Conservation (phyloP, 2,329 filamentous ascomycete genomes). For the Knoxdaviesia capensis region DNA sequence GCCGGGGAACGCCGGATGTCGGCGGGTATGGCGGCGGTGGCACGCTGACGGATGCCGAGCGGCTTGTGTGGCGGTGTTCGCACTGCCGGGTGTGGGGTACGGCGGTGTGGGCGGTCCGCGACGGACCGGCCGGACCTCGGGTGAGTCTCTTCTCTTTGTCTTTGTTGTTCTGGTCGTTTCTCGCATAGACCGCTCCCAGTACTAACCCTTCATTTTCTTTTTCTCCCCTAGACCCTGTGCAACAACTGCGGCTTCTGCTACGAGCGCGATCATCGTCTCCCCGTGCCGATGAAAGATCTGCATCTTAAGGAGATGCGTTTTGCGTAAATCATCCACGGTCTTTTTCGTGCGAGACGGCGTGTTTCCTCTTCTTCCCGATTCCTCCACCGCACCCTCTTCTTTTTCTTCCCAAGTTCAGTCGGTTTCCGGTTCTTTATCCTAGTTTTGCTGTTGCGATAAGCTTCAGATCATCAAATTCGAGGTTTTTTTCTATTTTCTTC, state of each 20-base stretch:
- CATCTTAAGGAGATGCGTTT: constrained; percentile 14
- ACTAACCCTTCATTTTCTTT: no score
- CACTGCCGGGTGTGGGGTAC: constrained; percentile 81
- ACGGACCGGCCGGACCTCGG: constrained; percentile 68
- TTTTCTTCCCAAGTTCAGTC: no score
- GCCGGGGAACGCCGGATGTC: constrained; percentile 63
- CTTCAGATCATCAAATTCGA: no score
- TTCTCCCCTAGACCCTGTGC: constrained; percentile 58
- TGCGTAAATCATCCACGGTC: constrained; percentile 11
- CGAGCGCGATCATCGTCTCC: constrained; percentile 69
- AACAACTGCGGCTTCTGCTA: constrained; percentile 83
- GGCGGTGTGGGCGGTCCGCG: constrained; percentile 84
- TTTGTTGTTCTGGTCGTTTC: constrained; percentile 5
- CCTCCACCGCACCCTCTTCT: no score
- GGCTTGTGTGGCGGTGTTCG: constrained; percentile 65
- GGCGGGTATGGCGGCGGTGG: constrained; percentile 53
- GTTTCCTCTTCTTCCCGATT: no score
- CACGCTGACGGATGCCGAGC: constrained; percentile 55
- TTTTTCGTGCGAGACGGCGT: no score
- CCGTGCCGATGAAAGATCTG: constrained; percentile 25
- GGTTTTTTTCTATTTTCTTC: no score
- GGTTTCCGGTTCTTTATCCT: no score
- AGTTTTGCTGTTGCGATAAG: no score
- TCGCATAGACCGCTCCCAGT: no score
- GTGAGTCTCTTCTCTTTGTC: constrained; percentile 28